Evolutionary conservation across 352 stramenopile species (phyloP), one percentile per base, ranked within the genome.

Genomic region (Poterioochromonas sp.): DNA sequence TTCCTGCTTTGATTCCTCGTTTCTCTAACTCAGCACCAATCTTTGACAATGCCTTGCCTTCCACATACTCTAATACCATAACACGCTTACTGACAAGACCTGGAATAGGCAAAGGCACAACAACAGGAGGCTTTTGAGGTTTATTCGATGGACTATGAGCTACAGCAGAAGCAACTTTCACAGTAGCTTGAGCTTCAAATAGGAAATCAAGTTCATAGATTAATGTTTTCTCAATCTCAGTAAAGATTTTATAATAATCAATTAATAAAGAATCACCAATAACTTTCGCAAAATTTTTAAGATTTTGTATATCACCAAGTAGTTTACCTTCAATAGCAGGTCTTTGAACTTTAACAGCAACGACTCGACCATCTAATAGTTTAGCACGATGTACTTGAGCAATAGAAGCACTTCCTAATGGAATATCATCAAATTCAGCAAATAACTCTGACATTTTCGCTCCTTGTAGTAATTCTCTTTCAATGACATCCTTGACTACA

Each of bases 201-300:
- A 91, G 79, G 83, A 93, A 93, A 81, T 93, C 87, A 79, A 93
- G 88, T 79, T 93, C 89, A 78, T 90, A 85, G 51, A 82, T 80
- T 44, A 93, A 77, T 64, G 90, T 85, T 39, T 83, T 83, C 79
- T 93, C 87, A 68, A 92, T 80, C 74, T 91, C 87, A 53, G 60
- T 79, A 83, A 91, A 90, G n/a, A 92, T 88, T 32, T 85, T 87
- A 80, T 91, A 92, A 79, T 92, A 92, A 81, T 92, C 89, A 29
- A 92, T 83, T 34, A 88, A 88, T 18, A 92, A 76, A 5, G 79
- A 53, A 79, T 90, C 83, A 32, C 78, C 64, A 60, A 92, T 87
- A 15, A 83, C 81, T 78, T 90, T 89, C 29, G 86, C 80, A 29
- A 92, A 80, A 0, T 82, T 78, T 58, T 90, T 92, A 0, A 92